Conservation (phyloP, 225 moss, liverwort and hornwort genomes). For the Physcomitrium patens region DNA sequence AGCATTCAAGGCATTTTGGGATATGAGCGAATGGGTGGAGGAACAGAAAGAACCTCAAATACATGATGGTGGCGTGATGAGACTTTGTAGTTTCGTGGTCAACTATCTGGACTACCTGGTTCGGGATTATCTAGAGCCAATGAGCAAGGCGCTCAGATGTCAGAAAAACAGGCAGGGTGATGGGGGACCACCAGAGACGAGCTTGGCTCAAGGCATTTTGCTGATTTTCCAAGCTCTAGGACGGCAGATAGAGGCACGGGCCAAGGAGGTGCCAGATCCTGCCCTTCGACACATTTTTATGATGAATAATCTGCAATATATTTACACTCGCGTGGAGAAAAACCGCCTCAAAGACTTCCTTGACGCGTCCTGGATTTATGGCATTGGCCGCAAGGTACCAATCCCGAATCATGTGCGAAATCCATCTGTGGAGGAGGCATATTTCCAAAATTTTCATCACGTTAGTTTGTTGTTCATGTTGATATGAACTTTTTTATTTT, state of each 20-base stretch:
- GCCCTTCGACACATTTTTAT: constrained; percentile 68
- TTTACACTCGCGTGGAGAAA: constrained; percentile 61
- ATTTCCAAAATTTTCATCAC: neutral
- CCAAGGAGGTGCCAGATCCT: constrained; percentile 51
- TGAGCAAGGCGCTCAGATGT: constrained; percentile 67
- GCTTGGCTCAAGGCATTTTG: constrained; percentile 51
- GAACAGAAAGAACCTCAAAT: constrained; percentile 59
- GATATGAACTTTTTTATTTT: neutral
- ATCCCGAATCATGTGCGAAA: constrained; percentile 2
- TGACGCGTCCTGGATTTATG: constrained; percentile 67
- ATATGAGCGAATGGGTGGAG: constrained; percentile 58
- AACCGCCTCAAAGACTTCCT: constrained; percentile 56
- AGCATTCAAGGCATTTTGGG: constrained; percentile 61
- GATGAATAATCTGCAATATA: constrained; percentile 83
- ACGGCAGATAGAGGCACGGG: constrained; percentile 53
- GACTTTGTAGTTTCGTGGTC: constrained; percentile 76
- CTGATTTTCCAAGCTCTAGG: constrained; percentile 67
- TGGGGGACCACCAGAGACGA: constrained; percentile 35
- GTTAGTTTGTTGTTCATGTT: neutral
- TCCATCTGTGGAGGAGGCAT: neutral
- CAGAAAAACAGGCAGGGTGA: constrained; percentile 46
- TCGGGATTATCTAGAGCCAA: constrained; percentile 54
- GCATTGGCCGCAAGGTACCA: constrained; percentile 48
- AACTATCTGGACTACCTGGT: constrained; percentile 74
- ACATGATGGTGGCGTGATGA: constrained; percentile 57